Evolutionary conservation across 1,284 basidiomycete species (phyloP).

Genomic region (Trametes hirsuta): DNA sequence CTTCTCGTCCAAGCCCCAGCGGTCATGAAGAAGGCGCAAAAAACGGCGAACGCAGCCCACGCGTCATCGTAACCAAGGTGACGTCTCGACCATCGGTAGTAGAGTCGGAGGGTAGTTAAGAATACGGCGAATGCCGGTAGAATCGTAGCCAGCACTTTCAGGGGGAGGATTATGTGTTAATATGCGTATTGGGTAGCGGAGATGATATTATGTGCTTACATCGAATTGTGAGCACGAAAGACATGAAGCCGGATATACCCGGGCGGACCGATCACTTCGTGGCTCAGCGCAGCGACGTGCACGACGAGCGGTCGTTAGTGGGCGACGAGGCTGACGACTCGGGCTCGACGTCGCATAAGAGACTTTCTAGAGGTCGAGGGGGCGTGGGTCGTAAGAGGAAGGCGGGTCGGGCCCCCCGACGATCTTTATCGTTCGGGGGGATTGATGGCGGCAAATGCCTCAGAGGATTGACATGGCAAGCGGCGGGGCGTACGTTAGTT

Average conservation of each 20-base stretch:
- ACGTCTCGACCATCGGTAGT: slow-evolving; percentile 25
- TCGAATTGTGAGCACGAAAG: slow-evolving; percentile 24
- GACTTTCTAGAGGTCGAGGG: neutral
- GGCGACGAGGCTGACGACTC: neutral
- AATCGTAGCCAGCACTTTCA: slow-evolving; percentile 29
- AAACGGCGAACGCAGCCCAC: slow-evolving; percentile 31
- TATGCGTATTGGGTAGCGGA: neutral
- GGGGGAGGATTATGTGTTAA: neutral
- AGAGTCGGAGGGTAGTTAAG: slow-evolving; percentile 30
- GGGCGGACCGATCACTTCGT: neutral
- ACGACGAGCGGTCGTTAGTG: neutral
- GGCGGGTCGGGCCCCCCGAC: neutral
- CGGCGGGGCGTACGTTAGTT: neutral
- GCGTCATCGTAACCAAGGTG: slow-evolving; percentile 37
- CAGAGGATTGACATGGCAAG: neutral
- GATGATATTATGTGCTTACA: slow-evolving; percentile 6
- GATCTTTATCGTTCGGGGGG: slow-evolving; percentile 3
- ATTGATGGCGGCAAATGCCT: neutral
- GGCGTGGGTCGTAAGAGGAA: neutral
- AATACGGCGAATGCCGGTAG: slow-evolving; percentile 29
- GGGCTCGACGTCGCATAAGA: slow-evolving; percentile 3
- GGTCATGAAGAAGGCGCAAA: slow-evolving; percentile 26
- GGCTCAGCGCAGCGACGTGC: neutral
- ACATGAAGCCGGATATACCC: slow-evolving; percentile 4
- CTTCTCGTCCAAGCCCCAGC: slow-evolving; percentile 34